Conservation (phyloP, 177 flowering plant genomes). For the Vitis hybrid region DNA sequence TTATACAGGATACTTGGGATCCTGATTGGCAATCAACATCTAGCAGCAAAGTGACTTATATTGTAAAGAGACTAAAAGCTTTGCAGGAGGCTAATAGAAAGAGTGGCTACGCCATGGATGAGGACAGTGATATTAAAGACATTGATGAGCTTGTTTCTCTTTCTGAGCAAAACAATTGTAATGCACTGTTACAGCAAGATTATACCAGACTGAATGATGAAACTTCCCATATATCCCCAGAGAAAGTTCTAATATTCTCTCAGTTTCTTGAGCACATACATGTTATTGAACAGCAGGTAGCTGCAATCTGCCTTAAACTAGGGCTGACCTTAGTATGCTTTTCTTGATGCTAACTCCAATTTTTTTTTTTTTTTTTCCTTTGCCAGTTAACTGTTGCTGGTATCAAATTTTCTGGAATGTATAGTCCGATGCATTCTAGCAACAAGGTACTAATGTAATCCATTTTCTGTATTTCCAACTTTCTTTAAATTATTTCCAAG, state of each 20-base stretch:
- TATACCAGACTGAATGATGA: constrained; percentile 14
- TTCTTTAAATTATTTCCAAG: background rate
- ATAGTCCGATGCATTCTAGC: constrained; percentile 90
- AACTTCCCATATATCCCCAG: constrained; percentile 24
- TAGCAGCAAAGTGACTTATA: constrained; percentile 91
- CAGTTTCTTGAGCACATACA: constrained; percentile 99
- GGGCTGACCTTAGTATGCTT: background rate
- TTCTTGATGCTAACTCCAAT: background rate
- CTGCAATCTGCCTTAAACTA: background rate
- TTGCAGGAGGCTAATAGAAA: constrained; percentile 51
- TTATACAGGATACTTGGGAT: constrained; percentile 86
- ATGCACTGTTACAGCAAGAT: constrained; percentile 16
- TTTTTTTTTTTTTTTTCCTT: constrained; percentile 12
- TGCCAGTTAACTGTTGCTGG: constrained; percentile 70
- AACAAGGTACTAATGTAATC: constrained; percentile 56
- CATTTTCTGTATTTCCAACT: background rate
- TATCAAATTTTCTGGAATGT: constrained; percentile 81
- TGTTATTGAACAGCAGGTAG: constrained; percentile 94
- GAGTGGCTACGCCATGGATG: constrained; percentile 20
- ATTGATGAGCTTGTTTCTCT: constrained; percentile 15
- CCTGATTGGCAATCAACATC: constrained; percentile 99
- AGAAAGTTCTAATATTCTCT: constrained; percentile 88
- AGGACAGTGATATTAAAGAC: constrained; percentile 10
- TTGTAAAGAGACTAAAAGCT: constrained; percentile 60
- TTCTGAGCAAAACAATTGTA: constrained; percentile 17